phyloP scores from a whole-genome alignment of 768 basidiomycete species.

The Cyclocybe cylindracea region DNA sequence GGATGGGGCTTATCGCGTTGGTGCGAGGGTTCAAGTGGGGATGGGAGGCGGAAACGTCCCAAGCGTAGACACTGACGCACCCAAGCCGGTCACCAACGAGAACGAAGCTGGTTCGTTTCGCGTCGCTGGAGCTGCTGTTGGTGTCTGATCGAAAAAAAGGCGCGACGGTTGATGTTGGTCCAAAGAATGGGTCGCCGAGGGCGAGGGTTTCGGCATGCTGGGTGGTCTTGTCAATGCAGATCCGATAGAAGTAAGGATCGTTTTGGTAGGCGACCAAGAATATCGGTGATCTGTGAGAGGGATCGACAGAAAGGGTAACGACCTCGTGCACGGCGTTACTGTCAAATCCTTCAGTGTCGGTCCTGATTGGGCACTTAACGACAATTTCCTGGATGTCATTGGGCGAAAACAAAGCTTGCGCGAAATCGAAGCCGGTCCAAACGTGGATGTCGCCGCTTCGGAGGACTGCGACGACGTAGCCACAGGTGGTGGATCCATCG shows the following conservation, averaged over 20 bases:
- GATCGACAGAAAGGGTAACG: slow-evolving; percentile 27
- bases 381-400: slow-evolving; percentile 27
- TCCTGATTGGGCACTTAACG: slow-evolving; percentile 35
- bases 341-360: slow-evolving; percentile 15
- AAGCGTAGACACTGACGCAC: slow-evolving; percentile 62
- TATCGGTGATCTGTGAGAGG: slow-evolving; percentile 21
- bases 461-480: slow-evolving; percentile 50
- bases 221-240: slow-evolving; percentile 36
- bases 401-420: slow-evolving; percentile 13
- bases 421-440: slow-evolving; percentile 47
- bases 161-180: slow-evolving; percentile 48
- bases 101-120: slow-evolving; percentile 45
- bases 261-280: slow-evolving; percentile 55
- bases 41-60: slow-evolving; percentile 24
- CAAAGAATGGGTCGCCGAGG: slow-evolving; percentile 56
- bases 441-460: slow-evolving; percentile 59
- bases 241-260: slow-evolving; percentile 53
- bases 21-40: background rate
- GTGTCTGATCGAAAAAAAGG: slow-evolving; percentile 46
- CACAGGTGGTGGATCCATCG: slow-evolving; percentile 35
- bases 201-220: slow-evolving; percentile 31
- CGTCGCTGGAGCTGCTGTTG: slow-evolving; percentile 3
- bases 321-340: slow-evolving; percentile 12
- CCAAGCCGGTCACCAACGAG: slow-evolving; percentile 69
- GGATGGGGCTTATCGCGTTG: slow-evolving; percentile 30